Evolutionary conservation across 768 basidiomycete genomes (phyloP).

Genomic region (Megacollybia marginata): DNA sequence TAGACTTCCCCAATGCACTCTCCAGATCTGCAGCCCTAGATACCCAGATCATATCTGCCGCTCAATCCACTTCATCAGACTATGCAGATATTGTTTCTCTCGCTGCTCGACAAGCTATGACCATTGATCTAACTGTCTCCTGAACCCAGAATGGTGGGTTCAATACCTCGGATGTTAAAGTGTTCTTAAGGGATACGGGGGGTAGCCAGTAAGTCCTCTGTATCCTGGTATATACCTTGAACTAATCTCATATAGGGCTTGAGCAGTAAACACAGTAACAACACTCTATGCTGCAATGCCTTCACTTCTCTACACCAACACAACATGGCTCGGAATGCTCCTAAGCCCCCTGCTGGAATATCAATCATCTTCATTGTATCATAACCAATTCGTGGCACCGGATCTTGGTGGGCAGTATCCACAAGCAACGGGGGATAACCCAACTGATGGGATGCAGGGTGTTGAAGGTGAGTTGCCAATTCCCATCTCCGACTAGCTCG

Average conservation of each 20-base stretch:
- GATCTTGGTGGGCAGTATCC: slow-evolving; percentile 10
- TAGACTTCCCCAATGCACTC: slow-evolving; percentile 2
- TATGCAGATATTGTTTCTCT: slow-evolving; percentile 11
- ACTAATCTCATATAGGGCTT: background rate
- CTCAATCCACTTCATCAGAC: slow-evolving; percentile 4
- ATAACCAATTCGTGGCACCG: slow-evolving; percentile 6
- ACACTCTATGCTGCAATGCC: slow-evolving; percentile 10
- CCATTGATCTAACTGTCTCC: slow-evolving; percentile 10
- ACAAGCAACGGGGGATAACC: background rate
- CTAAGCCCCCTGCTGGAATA: slow-evolving; percentile 15
- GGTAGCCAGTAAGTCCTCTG: slow-evolving; percentile 4
- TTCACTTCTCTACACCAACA: slow-evolving; percentile 7
- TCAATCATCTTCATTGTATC: slow-evolving; percentile 9
- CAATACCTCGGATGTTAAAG: slow-evolving; percentile 7
- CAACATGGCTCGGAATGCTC: slow-evolving; percentile 4
- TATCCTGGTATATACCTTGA: background rate
- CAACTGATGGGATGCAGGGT: background rate
- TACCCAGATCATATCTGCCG: slow-evolving; percentile 5
- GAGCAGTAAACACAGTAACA: slow-evolving; percentile 9
- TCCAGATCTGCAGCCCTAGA: slow-evolving; percentile 6
- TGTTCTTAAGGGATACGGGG: slow-evolving; percentile 11
- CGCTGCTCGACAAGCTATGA: slow-evolving; percentile 7
- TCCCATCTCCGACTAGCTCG: no score
- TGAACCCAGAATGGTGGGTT: background rate
- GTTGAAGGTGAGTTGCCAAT: background rate